phyloP scores from a whole-genome alignment of 352 stramenopile species.

The Phytopythium ostracodes region DNA sequence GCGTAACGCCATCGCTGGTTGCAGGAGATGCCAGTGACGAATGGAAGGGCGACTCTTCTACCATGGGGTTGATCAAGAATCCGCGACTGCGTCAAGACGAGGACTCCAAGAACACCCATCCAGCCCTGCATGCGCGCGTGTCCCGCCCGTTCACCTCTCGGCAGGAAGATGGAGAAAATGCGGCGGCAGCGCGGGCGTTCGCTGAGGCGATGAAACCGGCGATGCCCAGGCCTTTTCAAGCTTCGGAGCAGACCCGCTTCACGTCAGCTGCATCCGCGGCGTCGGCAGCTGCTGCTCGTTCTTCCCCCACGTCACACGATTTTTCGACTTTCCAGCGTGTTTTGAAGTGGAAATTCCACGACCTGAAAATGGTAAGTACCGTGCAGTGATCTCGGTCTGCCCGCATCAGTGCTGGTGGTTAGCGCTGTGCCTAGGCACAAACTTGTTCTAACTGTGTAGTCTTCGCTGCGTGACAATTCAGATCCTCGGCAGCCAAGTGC shows the following conservation, averaged over 20 bases:
- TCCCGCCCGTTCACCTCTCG: not conserved
- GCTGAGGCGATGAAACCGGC: slow-evolving; percentile 1
- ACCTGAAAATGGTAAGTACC: slow-evolving; percentile 75
- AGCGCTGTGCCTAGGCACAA: not conserved
- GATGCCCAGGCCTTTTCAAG: not conserved
- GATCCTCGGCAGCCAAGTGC: slow-evolving; percentile 78
- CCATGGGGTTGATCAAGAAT: not conserved
- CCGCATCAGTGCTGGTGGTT: not conserved
- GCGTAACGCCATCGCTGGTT: not conserved
- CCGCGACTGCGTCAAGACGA: not conserved
- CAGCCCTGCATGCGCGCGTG: not conserved
- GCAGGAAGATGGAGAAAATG: not conserved
- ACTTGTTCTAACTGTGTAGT: not conserved
- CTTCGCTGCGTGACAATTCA: slow-evolving; percentile 8
- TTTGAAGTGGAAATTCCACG: slow-evolving; percentile 85
- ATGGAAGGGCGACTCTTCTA: too few relatives aligned
- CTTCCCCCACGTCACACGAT: slow-evolving; percentile 21
- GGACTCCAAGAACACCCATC: too few relatives aligned
- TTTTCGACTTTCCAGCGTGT: slow-evolving; percentile 65
- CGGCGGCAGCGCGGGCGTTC: not conserved
- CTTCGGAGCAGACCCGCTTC: slow-evolving; percentile 9
- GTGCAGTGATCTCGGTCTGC: not conserved
- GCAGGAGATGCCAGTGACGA: too few relatives aligned
- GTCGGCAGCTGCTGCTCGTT: slow-evolving; percentile 5
- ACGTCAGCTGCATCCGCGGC: slow-evolving; percentile 14